Conservation (phyloP, 768 basidiomycete genomes). For the Lactarius deliciosus region DNA sequence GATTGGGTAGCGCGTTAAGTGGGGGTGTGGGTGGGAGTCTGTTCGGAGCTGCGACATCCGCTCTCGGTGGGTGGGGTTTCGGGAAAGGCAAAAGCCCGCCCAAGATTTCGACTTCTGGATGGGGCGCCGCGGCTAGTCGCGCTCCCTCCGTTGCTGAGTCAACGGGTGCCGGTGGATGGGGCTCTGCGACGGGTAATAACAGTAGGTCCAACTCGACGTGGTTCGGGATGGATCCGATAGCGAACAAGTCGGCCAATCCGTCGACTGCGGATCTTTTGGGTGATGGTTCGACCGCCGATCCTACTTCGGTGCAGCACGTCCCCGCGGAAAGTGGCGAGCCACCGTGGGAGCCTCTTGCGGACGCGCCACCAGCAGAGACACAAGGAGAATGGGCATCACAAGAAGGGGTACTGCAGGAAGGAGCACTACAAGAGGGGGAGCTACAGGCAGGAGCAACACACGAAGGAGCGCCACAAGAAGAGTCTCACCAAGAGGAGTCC, state of each 20-base stretch:
- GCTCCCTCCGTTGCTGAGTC: constrained; percentile 14
- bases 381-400: neutral
- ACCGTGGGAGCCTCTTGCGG: neutral
- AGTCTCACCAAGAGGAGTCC: neutral
- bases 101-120: neutral
- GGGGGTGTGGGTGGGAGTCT: constrained; percentile 3
- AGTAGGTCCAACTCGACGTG: constrained; percentile 7
- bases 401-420: neutral
- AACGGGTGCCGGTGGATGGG: constrained; percentile 17
- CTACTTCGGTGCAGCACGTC: neutral
- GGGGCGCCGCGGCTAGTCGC: constrained; percentile 1
- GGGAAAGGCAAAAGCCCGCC: constrained; percentile 19
- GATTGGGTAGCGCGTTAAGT: neutral
- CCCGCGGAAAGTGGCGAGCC: neutral
- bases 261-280: constrained; percentile 18
- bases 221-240: neutral
- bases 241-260: neutral
- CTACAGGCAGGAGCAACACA: neutral
- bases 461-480: neutral
- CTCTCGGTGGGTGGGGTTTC: constrained; percentile 17
- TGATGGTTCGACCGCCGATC: neutral
- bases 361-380: neutral
- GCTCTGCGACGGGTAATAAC: constrained; percentile 24
- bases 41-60: constrained; percentile 7
- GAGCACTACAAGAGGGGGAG: neutral